Evolutionary conservation across 192 early-diverging fungal genomes (phyloP).

Genomic region (Backusella australiensis): DNA sequence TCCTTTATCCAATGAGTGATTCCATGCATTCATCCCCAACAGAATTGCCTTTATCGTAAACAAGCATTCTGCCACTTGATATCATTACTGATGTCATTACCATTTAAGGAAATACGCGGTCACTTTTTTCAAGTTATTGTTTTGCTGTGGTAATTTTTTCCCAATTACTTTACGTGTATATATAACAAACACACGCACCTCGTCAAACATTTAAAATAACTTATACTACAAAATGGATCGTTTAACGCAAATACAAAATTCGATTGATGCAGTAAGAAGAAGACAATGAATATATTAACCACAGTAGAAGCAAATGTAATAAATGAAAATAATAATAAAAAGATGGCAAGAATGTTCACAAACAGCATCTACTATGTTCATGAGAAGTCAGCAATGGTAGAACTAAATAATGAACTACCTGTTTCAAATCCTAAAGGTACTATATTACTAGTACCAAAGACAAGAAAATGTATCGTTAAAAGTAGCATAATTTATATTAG

Average conservation of each 20-base stretch:
- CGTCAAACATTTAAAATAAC: background rate
- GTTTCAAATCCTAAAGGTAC: slow-evolving; percentile 40
- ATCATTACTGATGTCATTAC: background rate
- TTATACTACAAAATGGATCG: slow-evolving; percentile 41
- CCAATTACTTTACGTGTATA: background rate
- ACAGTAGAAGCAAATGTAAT: background rate
- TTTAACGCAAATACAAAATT: slow-evolving; percentile 54
- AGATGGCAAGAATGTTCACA: slow-evolving; percentile 52
- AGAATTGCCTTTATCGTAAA: background rate
- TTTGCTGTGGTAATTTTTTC: background rate
- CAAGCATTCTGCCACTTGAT: background rate
- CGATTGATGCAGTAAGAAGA: slow-evolving; percentile 42
- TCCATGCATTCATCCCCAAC: too few relatives aligned
- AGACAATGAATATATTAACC: background rate
- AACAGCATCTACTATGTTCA: slow-evolving; percentile 54
- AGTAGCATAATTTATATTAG: slow-evolving; percentile 14
- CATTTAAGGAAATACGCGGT: background rate
- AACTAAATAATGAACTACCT: slow-evolving; percentile 41
- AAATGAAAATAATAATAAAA: background rate
- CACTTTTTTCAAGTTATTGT: background rate
- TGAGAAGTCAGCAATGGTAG: slow-evolving; percentile 35
- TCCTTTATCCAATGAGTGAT: too few relatives aligned
- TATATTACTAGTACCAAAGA: background rate
- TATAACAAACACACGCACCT: background rate
- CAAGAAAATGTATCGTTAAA: background rate